Percentiles rank a stretch among this genome's conserved stretches.
These are phyloP conservation scores for Berberis vulgaris DNA, from an alignment of 164 flowering plant genomes.

Conservation along the genomic window DNA sequence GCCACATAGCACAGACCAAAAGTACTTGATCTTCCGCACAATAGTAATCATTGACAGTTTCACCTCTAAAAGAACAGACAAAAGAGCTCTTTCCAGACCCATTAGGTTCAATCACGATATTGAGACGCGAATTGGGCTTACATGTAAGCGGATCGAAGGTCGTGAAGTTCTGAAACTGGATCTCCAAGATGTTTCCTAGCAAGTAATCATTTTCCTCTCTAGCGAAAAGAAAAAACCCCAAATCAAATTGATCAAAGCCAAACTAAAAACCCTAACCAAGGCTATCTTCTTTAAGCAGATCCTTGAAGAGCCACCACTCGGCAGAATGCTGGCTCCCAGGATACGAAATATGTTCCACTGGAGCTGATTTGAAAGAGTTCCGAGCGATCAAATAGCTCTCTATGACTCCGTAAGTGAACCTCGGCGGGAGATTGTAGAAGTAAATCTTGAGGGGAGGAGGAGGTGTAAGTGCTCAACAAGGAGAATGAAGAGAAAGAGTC, in stretches of 20 bases:
- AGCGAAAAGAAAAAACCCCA: constrained; percentile 5
- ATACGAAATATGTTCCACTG: constrained; percentile 29
- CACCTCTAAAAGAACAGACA: constrained; percentile 48
- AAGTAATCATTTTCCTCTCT: constrained; percentile 83
- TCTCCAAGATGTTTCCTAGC: constrained; percentile 76
- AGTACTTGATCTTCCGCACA: no score
- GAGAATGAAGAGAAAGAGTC: not conserved
- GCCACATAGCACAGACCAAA: no score
- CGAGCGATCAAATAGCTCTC: constrained; percentile 65
- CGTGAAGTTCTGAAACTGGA: constrained; percentile 86
- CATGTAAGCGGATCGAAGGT: constrained; percentile 54
- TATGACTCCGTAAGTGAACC: constrained; percentile 82
- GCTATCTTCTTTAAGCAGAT: constrained; percentile 36
- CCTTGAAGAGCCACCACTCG: constrained; percentile 81
- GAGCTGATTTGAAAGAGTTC: not conserved
- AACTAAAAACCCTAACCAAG: constrained; percentile 43
- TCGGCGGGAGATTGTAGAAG: constrained; percentile 70
- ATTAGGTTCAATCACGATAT: constrained; percentile 90
- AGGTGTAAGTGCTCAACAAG: constrained; percentile 2
- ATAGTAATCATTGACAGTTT: no score
- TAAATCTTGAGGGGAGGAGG: constrained; percentile 36
- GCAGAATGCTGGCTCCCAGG: constrained; percentile 95
- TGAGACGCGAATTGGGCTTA: constrained; percentile 78
- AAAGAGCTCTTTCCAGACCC: constrained; percentile 96
- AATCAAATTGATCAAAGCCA: not conserved